Base-by-base conservation (phyloP, 73 alveolate species). In the Paramecium sexaurelia region DNA sequence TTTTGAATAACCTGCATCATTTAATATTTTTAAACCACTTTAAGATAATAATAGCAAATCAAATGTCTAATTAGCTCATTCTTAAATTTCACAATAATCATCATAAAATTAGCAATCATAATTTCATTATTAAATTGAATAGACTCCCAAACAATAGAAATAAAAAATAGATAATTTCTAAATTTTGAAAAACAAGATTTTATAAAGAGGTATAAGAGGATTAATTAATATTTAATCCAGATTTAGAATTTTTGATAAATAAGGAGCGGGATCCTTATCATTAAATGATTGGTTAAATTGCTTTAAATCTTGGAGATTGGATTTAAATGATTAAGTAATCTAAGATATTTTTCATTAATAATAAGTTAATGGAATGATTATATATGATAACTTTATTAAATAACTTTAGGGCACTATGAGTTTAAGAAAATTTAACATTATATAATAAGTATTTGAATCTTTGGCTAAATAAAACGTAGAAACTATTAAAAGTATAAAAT, bases 121-220 rank as follows among this genome's bases (percentile, higher is more conserved):
- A 37, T 32, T 20, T 75, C 92, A 75, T 40, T 47, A 40, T 36
- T 13, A 55, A 41, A 43, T 35, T 39, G 85, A 82, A 8, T 40
- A 39, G 13, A 90, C 84, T 13, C 88, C 84, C 17, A 92, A 93
- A 82, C 39, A 57, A 56, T 43, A 84, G 27, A 84, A 91, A 51
- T 68, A 92, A 51, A 91, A 83, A 45, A 73, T 92, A 6, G 85
- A 92, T 87, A 92, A 95, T 61, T 71, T 97, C 10, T 95, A 95
- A 47, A 90, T 73, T 47, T 86, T 97, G 26, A 94, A 97, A 89
- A 93, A 92, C 33, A 95, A 95, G 43, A 67, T 97, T 22, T 95
- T 96, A 39, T 85, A 87, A 51, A 95, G 98, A 97, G 99, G 99
- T n/a, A 92, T 97, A 27, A 86, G 99, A 83, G 99, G 99, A 22